These are phyloP conservation scores for Helicocarpus griseus DNA, from an alignment of 2,329 filamentous ascomycete species.

Conservation along the genomic window DNA sequence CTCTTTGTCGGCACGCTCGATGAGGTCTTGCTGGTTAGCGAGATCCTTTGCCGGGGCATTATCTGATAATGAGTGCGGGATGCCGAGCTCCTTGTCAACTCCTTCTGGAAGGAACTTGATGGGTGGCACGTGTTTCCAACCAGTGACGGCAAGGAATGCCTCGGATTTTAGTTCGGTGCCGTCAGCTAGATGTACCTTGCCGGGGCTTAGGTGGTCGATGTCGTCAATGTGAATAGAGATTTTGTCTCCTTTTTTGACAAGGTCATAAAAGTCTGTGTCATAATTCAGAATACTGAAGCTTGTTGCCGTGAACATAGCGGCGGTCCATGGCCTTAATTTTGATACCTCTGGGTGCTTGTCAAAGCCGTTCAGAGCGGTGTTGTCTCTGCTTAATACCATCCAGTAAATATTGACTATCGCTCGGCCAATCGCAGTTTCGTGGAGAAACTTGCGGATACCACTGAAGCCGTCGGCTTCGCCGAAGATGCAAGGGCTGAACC, in stretches of 20 bases:
- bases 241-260: slow-evolving; percentile 44
- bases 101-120: slow-evolving; percentile 39
- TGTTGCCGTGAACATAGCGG: slow-evolving; percentile 45
- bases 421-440: slow-evolving; percentile 38
- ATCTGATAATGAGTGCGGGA: slow-evolving; percentile 27
- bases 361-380: slow-evolving; percentile 39
- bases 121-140: slow-evolving; percentile 44
- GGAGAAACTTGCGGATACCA: slow-evolving; percentile 33
- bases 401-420: slow-evolving; percentile 44
- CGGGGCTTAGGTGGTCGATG: slow-evolving; percentile 39
- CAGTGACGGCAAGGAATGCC: slow-evolving; percentile 46
- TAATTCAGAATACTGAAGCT: slow-evolving; percentile 54
- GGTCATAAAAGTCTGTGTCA: slow-evolving; percentile 46
- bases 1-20: slow-evolving; percentile 33
- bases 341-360: slow-evolving; percentile 35
- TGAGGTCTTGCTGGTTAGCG: slow-evolving; percentile 9
- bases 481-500: slow-evolving; percentile 68
- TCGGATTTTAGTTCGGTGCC: slow-evolving; percentile 39
- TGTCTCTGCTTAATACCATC: slow-evolving; percentile 40
- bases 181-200: slow-evolving; percentile 39
- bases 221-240: slow-evolving; percentile 49
- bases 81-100: slow-evolving; percentile 37
- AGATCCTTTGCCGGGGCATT: slow-evolving; percentile 28
- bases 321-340: slow-evolving; percentile 39
- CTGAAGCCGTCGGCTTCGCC: slow-evolving; percentile 54